Base-by-base conservation (phyloP, 2,329 filamentous ascomycete species). In the Aspergillus pseudotamarii region DNA sequence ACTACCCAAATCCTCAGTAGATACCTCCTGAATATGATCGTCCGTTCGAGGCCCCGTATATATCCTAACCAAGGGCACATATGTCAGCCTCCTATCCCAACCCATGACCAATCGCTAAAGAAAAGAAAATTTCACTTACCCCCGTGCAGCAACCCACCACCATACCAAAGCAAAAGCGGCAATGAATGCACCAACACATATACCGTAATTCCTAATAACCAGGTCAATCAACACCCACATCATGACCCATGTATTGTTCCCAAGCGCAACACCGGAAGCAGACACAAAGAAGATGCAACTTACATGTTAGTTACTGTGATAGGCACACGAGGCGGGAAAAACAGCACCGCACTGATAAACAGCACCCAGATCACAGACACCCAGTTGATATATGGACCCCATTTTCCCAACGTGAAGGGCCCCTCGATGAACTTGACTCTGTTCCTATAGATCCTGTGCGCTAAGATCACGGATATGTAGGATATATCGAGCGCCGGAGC, bases 281-380 rank as follows among this genome's bases (percentile, higher is more conserved):
- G 6, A 16, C 26, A 34, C 4, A 23, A 32, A 57, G 9, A n/a
- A 34, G 6, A 1, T 28, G 19, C 38, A 41, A 61, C 75, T 67
- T 69, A 81, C 82, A 85, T 85, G 71, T 85, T 85, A 57, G 75
- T 71, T 5, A 69, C 67, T 4, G 82, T 85, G 11, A 85, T 76
- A 10, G 83, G 84, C 53, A 78, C 75, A 11, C 73, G 73, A 1
- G 82, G 79, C 9, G 83, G 83, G 72, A 85, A 84, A 68, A 85
- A 86, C 21, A 89, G 76, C n/a, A 89, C 82, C 11, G 85, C 79
- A 68, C 85, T 88, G 66, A 89, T 89, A 69, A 89, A 88, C 30
- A 83, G 66, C 4, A 89, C 86, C 88, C 88, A 89, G 4, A 76
- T 73, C n/a, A 87, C 81, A 1, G 87, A 85, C 14, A 88, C 74